Evolutionary conservation across 2,329 filamentous ascomycete genomes (phyloP), one percentile per base, ranked within the genome.

Genomic region (Aspergillaceae sp.): DNA sequence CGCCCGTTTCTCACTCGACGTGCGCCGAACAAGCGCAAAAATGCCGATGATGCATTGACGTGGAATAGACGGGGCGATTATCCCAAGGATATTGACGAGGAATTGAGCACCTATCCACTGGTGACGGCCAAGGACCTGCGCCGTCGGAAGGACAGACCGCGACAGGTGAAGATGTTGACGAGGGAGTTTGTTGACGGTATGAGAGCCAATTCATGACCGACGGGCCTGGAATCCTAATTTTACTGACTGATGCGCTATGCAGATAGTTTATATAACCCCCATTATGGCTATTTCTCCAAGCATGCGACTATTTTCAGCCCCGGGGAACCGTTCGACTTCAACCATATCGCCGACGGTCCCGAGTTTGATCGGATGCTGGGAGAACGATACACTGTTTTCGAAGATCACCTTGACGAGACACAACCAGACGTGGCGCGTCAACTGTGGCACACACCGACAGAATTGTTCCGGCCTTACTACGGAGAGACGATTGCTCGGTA

Each of bases 401-500:
- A 98, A 68, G 88, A 97, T 63, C 72, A 74, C 26, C 79, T 98
- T 48, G 94, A 98, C 65, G 78, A 77, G 40, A 75, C 79, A 48
- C 74, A 83, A 26, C 79, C 79, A 41, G 80, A 87, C 71, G 80
- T 86, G 41, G 84, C 87, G 36, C 82, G 92, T 7, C 92, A 98
- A 71, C 76, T 98, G 40, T 98, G 92, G 92, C 94, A 98, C 67
- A 98, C 92, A 8, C 92, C 94, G 0, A 98, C 92, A 0, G 92
- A 98, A 72, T 80, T 98, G 19, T 98, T 98, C 72, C 81, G 87
- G 30, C 92, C 94, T 0, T 94, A 91, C 69, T 98, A 98, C 65
- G 94, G 91, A 62, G 90, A 98, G 74, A 87, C 92, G 32, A 87
- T 98, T 56, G 92, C 91, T n/a, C 84, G 91, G 19, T 96, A 97